Percentiles rank a stretch among this genome's conserved stretches.
These are phyloP conservation scores for Trypanosoma caninum DNA, from an alignment of 208 protist genomes.

Conservation along the genomic window DNA sequence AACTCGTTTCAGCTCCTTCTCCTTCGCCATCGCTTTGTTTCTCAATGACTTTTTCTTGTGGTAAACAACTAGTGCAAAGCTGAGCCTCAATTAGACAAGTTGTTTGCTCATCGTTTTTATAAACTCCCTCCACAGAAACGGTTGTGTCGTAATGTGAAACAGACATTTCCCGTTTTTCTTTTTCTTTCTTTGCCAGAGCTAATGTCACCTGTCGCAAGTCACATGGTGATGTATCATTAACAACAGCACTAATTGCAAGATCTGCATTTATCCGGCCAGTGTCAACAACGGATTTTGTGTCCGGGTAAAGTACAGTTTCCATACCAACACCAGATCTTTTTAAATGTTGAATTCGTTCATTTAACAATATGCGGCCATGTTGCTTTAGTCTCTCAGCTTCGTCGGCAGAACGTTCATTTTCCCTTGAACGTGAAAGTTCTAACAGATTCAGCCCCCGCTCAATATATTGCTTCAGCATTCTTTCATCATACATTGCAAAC, in stretches of 20 bases:
- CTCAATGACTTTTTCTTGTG: no score
- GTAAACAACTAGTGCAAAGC: no score
- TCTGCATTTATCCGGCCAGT: no score
- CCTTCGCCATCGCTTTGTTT: no score
- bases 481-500: constrained; percentile 14
- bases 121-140: no score
- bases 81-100: no score
- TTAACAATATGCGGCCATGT: constrained; percentile 22
- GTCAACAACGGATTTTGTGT: no score
- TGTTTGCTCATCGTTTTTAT: no score
- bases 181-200: not conserved
- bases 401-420: constrained; percentile 22
- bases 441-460: constrained; percentile 42
- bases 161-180: not conserved
- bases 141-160: not conserved
- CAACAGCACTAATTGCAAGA: no score
- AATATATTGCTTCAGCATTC: constrained; percentile 13
- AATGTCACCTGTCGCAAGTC: not conserved
- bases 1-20: no score
- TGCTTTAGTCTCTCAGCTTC: constrained; percentile 30
- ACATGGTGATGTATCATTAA: not conserved
- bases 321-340: not conserved
- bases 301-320: not conserved
- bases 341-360: constrained; percentile 19
- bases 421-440: constrained; percentile 17